phyloP scores from a whole-genome alignment of 768 basidiomycete genomes.

The Tulasnella calospora region DNA sequence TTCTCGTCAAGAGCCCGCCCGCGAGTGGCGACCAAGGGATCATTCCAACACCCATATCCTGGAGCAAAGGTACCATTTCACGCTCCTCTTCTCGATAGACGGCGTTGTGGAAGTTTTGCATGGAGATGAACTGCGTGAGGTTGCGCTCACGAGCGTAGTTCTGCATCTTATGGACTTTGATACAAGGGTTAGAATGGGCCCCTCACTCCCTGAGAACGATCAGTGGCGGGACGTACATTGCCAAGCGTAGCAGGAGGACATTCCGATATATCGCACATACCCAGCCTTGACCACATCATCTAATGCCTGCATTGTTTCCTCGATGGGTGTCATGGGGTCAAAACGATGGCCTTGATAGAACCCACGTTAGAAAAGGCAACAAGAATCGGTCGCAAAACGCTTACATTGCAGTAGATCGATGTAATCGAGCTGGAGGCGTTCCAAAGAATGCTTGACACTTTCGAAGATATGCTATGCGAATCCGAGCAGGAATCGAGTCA shows the following conservation, averaged over 20 bases:
- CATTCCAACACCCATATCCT: constrained; percentile 27
- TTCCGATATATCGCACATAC: constrained; percentile 46
- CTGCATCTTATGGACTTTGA: constrained; percentile 24
- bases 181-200: background rate
- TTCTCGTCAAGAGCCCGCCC: constrained; percentile 25
- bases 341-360: constrained; percentile 35
- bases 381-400: background rate
- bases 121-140: constrained; percentile 23
- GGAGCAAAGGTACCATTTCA: constrained; percentile 29
- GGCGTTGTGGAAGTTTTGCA: constrained; percentile 24
- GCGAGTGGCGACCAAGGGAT: constrained; percentile 31
- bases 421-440: constrained; percentile 44
- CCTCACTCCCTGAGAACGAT: background rate
- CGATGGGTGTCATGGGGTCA: constrained; percentile 40
- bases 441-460: constrained; percentile 40
- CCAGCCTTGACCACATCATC: constrained; percentile 39
- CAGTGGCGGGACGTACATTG: constrained; percentile 21
- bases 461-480: constrained; percentile 48
- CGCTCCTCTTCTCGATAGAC: constrained; percentile 31
- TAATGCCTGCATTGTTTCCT: constrained; percentile 48
- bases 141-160: constrained; percentile 12
- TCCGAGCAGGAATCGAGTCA: background rate
- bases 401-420: constrained; percentile 46
- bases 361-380: background rate
- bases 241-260: constrained; percentile 37